These are phyloP conservation scores for Backusella psychrophila DNA, from an alignment of 192 early-diverging fungal genomes.

Conservation along the genomic window DNA sequence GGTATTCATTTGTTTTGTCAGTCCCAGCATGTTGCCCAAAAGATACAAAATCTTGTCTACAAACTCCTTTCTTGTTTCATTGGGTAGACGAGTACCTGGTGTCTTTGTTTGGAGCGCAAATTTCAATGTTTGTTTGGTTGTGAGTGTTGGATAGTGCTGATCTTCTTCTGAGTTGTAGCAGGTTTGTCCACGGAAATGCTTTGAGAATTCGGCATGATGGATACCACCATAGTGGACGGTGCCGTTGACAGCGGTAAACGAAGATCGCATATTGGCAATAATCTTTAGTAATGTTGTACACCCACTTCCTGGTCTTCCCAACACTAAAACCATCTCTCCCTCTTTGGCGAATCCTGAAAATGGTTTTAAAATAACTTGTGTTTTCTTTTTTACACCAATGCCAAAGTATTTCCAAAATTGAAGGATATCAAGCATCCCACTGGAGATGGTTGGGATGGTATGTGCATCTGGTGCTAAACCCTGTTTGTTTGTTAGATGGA, in stretches of 20 bases:
- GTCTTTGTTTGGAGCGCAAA: conserved; percentile 75
- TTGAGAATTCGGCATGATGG: conserved; percentile 50
- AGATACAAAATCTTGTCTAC: conserved; percentile 42
- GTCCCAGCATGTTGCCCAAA: conserved; percentile 46
- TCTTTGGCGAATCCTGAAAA: conserved; percentile 65
- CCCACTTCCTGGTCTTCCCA: conserved; percentile 68
- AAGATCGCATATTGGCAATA: conserved; percentile 52
- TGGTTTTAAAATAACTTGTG: conserved; percentile 48
- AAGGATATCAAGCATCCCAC: background rate
- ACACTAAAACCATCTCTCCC: conserved; percentile 68
- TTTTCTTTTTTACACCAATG: conserved; percentile 16
- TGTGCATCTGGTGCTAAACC: conserved; percentile 29
- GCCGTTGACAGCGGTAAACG: conserved; percentile 49
- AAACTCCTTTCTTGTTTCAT: conserved; percentile 46
- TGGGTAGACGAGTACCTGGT: conserved; percentile 49
- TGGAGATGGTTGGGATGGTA: conserved; percentile 17
- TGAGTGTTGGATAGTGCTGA: conserved; percentile 71
- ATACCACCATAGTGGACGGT: conserved; percentile 67
- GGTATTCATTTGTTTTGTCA: conserved; percentile 64
- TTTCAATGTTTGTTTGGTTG: conserved; percentile 71
- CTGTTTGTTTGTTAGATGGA: background rate
- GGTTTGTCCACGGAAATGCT: conserved; percentile 67
- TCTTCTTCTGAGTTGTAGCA: conserved; percentile 81
- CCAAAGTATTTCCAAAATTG: background rate
- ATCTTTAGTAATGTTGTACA: conserved; percentile 61